phyloP scores from a whole-genome alignment of 371 early-diverging fungal species.

The Gilbertella persicaria region DNA sequence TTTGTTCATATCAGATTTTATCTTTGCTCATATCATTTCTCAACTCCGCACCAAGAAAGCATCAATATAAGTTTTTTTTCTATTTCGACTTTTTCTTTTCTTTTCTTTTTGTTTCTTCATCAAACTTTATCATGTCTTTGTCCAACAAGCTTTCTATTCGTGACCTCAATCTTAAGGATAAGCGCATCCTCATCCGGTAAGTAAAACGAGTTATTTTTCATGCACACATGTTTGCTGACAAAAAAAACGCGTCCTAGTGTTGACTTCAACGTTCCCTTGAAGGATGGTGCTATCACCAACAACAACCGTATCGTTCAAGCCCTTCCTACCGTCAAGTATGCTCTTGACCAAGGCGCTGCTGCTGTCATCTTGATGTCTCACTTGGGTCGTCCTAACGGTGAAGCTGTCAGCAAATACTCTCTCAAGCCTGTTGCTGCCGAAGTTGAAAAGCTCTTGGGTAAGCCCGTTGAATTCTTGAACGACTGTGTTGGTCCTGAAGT shows the following conservation, averaged over 20 bases:
- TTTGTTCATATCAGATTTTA: too few species aligned
- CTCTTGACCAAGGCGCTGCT: slow-evolving; percentile 83
- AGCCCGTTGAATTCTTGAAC: slow-evolving; percentile 88
- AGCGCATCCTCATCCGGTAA: slow-evolving; percentile 94
- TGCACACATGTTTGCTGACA: neutral
- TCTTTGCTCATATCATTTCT: too few species aligned
- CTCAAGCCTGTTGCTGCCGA: slow-evolving; percentile 92
- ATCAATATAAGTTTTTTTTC: neutral
- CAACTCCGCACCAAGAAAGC: too few species aligned
- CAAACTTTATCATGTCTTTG: slow-evolving; percentile 43
- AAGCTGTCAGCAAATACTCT: slow-evolving; percentile 86
- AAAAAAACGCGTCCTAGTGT: slow-evolving; percentile 77
- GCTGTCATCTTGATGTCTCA: slow-evolving; percentile 97
- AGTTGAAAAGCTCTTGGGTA: slow-evolving; percentile 77
- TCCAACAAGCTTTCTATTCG: slow-evolving; percentile 82
- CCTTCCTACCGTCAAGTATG: slow-evolving; percentile 94
- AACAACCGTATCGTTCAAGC: slow-evolving; percentile 97
- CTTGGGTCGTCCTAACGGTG: slow-evolving; percentile 98
- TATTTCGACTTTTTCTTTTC: neutral
- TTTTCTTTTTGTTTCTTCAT: slow-evolving; percentile 7
- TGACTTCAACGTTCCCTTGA: slow-evolving; percentile 99
- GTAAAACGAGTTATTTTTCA: neutral
- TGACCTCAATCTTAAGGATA: slow-evolving; percentile 84
- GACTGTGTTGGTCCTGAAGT: slow-evolving; percentile 94
- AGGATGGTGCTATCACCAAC: slow-evolving; percentile 91